Conservation (phyloP, 1,139 yeast species). For the Eremothecium sinecaudum region DNA sequence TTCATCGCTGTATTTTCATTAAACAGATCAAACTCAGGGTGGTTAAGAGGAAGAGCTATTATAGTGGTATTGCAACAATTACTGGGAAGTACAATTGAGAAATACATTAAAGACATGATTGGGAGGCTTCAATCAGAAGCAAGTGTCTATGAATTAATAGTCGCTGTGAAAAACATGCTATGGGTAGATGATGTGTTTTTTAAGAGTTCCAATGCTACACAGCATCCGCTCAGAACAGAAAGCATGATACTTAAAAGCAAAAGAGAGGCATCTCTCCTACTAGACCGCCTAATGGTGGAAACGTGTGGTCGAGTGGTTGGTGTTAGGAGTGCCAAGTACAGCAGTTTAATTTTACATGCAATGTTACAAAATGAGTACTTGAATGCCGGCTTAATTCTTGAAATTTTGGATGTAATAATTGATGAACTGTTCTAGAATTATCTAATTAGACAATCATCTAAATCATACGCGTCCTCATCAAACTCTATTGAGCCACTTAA, state of each 20-base stretch:
- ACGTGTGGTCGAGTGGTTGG: constrained; percentile 74
- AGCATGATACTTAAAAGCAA: constrained; percentile 46
- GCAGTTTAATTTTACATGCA: constrained; percentile 50
- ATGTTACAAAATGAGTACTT: constrained; percentile 68
- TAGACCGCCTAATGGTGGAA: constrained; percentile 52
- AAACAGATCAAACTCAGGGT: constrained; percentile 48
- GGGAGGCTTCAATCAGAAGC: constrained; percentile 41
- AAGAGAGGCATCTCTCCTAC: constrained; percentile 49
- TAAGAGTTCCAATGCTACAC: constrained; percentile 11
- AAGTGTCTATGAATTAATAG: constrained; percentile 40
- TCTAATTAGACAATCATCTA: constrained; percentile 2
- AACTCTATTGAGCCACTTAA: background rate
- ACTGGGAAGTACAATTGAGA: constrained; percentile 82
- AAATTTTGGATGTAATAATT: constrained; percentile 41
- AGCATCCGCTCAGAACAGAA: constrained; percentile 34
- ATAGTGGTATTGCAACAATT: constrained; percentile 75
- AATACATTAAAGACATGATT: constrained; percentile 47
- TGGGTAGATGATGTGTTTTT: constrained; percentile 40
- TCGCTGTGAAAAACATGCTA: constrained; percentile 38
- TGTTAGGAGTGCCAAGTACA: constrained; percentile 49
- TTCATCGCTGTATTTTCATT: constrained; percentile 63
- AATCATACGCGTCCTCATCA: constrained; percentile 6
- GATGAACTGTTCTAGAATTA: constrained; percentile 12
- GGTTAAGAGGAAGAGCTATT: constrained; percentile 82
- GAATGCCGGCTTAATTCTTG: constrained; percentile 54